Evolutionary conservation across 2,329 filamentous ascomycete genomes (phyloP).

Genomic region (Colletotrichum sp.): DNA sequence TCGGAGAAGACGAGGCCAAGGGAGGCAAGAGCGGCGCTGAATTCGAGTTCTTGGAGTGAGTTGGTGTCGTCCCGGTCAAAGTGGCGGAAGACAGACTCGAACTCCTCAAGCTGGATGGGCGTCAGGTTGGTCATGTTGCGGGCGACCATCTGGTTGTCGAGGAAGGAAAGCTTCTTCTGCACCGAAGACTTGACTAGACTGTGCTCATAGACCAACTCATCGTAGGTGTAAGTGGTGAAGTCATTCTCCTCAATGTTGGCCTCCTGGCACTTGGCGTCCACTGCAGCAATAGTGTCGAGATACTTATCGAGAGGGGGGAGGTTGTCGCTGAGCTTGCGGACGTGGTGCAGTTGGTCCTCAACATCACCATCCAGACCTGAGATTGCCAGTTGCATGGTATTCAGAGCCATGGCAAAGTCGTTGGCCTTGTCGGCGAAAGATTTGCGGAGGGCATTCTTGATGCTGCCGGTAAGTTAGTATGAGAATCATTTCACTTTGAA

Average conservation of each 20-base stretch:
- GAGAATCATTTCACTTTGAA: conserved; percentile 27
- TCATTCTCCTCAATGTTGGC: conserved; percentile 99
- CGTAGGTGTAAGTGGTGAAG: conserved; percentile 98
- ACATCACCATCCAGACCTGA: conserved; percentile 97
- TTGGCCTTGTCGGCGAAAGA: conserved; percentile 98
- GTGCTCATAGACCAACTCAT: conserved; percentile 93
- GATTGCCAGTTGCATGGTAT: conserved; percentile 92
- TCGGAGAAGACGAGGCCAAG: conserved; percentile 96
- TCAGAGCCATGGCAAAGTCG: conserved; percentile 93
- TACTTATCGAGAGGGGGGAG: conserved; percentile 90
- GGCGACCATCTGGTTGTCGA: conserved; percentile 98
- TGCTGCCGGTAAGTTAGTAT: conserved; percentile 55
- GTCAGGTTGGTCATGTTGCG: conserved; percentile 99
- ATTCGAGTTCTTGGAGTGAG: conserved; percentile 89
- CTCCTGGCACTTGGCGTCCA: conserved; percentile 90
- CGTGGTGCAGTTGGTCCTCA: conserved; percentile 91
- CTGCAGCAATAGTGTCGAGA: conserved; percentile 81
- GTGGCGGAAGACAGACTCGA: conserved; percentile 97
- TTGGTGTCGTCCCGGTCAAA: conserved; percentile 96
- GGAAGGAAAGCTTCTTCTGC: conserved; percentile 93
- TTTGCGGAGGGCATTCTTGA: conserved; percentile 92
- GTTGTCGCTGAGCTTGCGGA: conserved; percentile 83
- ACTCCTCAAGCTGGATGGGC: conserved; percentile 97
- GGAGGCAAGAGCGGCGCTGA: conserved; percentile 93
- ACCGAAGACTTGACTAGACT: conserved; percentile 90